Evolutionary conservation across 1,139 yeast species (phyloP).

Genomic region (Candida sp.): DNA sequence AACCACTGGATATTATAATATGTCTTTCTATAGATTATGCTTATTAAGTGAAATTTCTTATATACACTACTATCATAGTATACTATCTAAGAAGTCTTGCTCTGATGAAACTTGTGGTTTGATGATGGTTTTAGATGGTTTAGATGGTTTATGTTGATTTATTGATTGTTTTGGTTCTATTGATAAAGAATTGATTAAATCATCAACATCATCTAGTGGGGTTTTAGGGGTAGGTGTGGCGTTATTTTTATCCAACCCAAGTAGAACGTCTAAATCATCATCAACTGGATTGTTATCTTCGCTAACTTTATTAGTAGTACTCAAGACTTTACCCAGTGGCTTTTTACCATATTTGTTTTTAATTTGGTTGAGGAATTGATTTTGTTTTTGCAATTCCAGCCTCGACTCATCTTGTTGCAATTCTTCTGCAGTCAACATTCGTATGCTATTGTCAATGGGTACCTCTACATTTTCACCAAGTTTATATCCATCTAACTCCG

Average conservation of each 20-base stretch:
- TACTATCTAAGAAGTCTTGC: constrained; percentile 6
- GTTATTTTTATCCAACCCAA: constrained; percentile 4
- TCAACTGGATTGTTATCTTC: constrained; percentile 5
- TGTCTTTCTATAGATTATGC: neutral
- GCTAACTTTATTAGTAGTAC: neutral
- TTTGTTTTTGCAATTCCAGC: constrained; percentile 21
- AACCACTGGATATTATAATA: constrained; percentile 7
- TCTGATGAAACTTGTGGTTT: neutral
- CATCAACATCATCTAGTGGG: constrained; percentile 6
- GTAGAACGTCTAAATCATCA: constrained; percentile 15
- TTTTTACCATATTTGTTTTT: constrained; percentile 22
- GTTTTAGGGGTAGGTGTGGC: constrained; percentile 1
- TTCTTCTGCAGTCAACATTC: constrained; percentile 26
- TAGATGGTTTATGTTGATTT: neutral
- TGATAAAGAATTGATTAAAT: constrained; percentile 5
- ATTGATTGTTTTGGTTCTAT: neutral
- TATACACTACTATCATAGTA: constrained; percentile 1
- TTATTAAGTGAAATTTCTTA: neutral
- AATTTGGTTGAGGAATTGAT: constrained; percentile 25
- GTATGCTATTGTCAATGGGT: constrained; percentile 5
- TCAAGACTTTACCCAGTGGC: constrained; percentile 4
- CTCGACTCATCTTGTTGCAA: constrained; percentile 21
- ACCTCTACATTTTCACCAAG: constrained; percentile 26
- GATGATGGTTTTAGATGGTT: neutral
- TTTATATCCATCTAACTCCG: constrained; percentile 33